Evolutionary conservation across 1,139 yeast genomes (phyloP), one percentile per base, ranked within the genome.

Genomic region (Sugiyamaella sp.): DNA sequence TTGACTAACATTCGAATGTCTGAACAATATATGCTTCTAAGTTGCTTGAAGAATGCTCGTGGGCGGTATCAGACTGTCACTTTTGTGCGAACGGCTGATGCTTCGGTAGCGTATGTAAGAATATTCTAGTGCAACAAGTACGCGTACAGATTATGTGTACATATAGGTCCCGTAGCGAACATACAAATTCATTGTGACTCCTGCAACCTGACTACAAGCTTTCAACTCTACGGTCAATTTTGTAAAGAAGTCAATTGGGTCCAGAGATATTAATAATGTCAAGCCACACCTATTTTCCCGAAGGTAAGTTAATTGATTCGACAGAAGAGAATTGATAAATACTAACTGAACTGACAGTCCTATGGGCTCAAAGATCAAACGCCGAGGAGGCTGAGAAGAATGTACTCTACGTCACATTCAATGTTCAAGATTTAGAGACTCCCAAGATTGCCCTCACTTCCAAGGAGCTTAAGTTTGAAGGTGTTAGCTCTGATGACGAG

Each of bases 301-400:
- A 58, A 52, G 50, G 58, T 54, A 51, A 51, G 54, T 50, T 19
- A 20, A 41, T n/a, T 44, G 21, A 17, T 27, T 4, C 14, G 24
- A 21, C 17, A 16, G 16, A 17, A n/a, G 27, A 22, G 46, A n/a
- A n/a, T n/a, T n/a, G n/a, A n/a, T n/a, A n/a, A 40, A 46, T 54
- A 56, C 50, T 52, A 46, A 44, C 49, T 39, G 51, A 53, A 8
- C 16, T 16, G n/a, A 24, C 46, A 80, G 95, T 89, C 49, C 77
- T 81, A 69, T 93, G 99, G 99, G 98, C 99, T 20, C 99, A 93
- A 76, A 88, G 99, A 74, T 89, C 97, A 50, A 83, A 78, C 67
- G 85, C 78, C 19, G 73, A 77, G 4, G 96, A 85, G 38, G 80
- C 81, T 14, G 76, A 81, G 41, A 90, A 88, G 73, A 93, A 93